These are phyloP conservation scores for Leccinellum luteum DNA, from an alignment of 768 basidiomycete species.

Conservation along the genomic window DNA sequence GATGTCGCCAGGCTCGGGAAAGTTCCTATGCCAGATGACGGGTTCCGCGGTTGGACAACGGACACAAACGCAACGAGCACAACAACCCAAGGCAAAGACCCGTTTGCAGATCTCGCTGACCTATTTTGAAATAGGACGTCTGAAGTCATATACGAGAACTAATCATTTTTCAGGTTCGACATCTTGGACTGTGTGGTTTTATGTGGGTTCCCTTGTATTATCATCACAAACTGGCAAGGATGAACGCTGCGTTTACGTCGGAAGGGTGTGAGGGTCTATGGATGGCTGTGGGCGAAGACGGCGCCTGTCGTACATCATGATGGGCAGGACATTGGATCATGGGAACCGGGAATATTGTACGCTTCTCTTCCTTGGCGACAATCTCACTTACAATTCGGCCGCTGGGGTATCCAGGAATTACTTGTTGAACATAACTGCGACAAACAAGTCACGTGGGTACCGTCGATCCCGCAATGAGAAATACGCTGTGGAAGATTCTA, in stretches of 20 bases:
- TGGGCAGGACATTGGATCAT: neutral
- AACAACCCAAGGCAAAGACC: slow-evolving; percentile 56
- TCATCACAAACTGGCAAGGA: neutral
- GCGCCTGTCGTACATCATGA: neutral
- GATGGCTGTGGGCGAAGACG: neutral
- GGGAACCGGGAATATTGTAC: slow-evolving; percentile 4
- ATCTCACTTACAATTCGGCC: slow-evolving; percentile 6
- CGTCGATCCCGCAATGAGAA: neutral
- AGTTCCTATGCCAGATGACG: neutral
- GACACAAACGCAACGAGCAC: slow-evolving; percentile 22
- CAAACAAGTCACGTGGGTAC: neutral
- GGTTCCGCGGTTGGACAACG: slow-evolving; percentile 15
- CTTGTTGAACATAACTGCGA: neutral
- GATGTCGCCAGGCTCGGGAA: slow-evolving; percentile 11
- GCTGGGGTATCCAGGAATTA: neutral
- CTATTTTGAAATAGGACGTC: no score
- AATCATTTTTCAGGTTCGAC: no score
- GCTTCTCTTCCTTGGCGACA: slow-evolving; percentile 4
- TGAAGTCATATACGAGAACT: no score
- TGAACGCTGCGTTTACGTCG: slow-evolving; percentile 2
- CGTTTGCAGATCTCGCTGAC: slow-evolving; percentile 79
- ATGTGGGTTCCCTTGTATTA: no score
- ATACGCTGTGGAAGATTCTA: no score
- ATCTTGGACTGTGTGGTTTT: no score
- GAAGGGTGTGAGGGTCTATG: neutral